Evolutionary conservation across 768 basidiomycete genomes (phyloP), one percentile per base, ranked within the genome.

Genomic region (Suillus weaverae): DNA sequence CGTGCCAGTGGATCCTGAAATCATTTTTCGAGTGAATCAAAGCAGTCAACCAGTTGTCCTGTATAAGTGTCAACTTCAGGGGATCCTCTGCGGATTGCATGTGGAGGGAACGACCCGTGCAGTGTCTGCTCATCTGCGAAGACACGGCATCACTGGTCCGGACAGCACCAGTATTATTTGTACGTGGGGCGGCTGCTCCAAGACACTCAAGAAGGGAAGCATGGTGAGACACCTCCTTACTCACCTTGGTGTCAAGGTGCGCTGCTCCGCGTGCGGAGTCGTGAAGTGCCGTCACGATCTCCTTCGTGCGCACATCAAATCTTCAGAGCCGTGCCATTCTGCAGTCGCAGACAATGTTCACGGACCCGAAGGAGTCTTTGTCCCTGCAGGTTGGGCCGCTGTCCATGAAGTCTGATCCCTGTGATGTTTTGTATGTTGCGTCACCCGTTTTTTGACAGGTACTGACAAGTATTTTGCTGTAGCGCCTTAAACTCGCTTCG

Each of bases 181-280:
- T 39, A 55, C 26, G 2, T 65, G 64, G 64, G 32, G 14, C 5
- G 32, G 32, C n/a, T 65, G 64, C 36, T 11, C 20, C 18, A 41
- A 65, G 5, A 48, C 38, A 3, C 43, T 53, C 33, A 65, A 62
- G 51, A 32, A 26, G 9, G 54, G 54, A 20, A 65, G 64, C 61
- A 65, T 65, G 32, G 13, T 46, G 16, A 54, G 64, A 38, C 64
- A 65, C 41, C 20, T 65, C 4, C 55, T 62, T 44, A 59, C 64
- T 26, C 64, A 65, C n/a, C 35, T 65, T 11, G 43, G 41, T 18
- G 54, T 62, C 22, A 57, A 36, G 22, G 38, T 41, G 20, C 33
- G 26, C 4, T 65, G 64, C 53, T 57, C 64, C 7, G 26, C 6
- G 7, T 51, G 50, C 4, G 30, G 50, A 51, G 16, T 51, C 26